Percentiles rank a stretch among this genome's conserved stretches.
Conservation (phyloP, 1,284 basidiomycete species). For the Malassezia dermatis region DNA sequence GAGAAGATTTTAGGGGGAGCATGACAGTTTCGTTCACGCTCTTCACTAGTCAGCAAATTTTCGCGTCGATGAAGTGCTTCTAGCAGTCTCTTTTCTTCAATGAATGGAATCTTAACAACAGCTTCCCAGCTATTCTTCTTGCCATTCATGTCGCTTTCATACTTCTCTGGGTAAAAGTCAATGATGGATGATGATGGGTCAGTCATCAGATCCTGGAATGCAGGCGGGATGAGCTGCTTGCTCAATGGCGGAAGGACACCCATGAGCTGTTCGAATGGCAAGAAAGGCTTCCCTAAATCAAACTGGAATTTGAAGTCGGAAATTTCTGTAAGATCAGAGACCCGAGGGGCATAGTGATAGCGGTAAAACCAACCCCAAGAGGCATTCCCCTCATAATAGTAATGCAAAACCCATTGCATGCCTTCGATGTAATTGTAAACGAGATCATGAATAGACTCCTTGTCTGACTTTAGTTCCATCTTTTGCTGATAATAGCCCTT, state of each 20-base stretch:
- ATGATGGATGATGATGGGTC: conserved; percentile 75
- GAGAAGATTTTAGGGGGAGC: conserved; percentile 71
- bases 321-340: conserved; percentile 68
- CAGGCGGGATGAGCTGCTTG: conserved; percentile 70
- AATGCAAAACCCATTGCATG: conserved; percentile 96
- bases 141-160: conserved; percentile 88
- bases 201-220: conserved; percentile 85
- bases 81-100: conserved; percentile 70
- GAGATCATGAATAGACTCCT: conserved; percentile 50
- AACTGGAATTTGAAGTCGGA: conserved; percentile 74
- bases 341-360: conserved; percentile 72
- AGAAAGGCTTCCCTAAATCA: conserved; percentile 76
- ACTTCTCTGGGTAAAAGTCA: conserved; percentile 85
- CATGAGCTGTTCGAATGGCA: conserved; percentile 94
- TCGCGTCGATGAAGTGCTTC: conserved; percentile 58
- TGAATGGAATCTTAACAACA: conserved; percentile 97
- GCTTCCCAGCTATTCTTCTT: conserved; percentile 99
- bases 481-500: conserved; percentile 63
- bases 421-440: conserved; percentile 71
- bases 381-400: conserved; percentile 92
- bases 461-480: conserved; percentile 51
- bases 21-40: conserved; percentile 65
- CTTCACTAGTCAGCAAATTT: conserved; percentile 71
- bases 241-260: conserved; percentile 87
- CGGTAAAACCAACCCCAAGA: conserved; percentile 99